Base-by-base conservation (phyloP, 495 filamentous ascomycete genomes). In the Lasiosphaeriaceae sp. region DNA sequence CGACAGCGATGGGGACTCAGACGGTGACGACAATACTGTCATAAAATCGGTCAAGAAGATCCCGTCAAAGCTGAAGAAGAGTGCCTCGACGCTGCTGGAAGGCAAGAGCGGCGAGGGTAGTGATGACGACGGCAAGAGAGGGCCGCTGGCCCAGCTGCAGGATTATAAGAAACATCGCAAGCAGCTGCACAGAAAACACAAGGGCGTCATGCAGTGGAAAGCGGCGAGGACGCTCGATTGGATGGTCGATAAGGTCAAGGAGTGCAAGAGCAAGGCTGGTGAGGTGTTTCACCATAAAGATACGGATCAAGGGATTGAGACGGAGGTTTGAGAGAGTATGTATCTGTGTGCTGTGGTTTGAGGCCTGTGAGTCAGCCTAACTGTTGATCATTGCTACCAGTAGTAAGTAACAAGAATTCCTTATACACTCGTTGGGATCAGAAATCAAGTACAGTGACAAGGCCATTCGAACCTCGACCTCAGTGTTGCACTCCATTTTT, bases 181-280 rank as follows among this genome's bases (percentile, higher is more conserved):
- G 60, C 72, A 80, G 46, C 75, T 86, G 58, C 82, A 85, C 63
- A 69, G 86, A 47, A 84, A 82, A 63, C 84, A 88, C 60, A 68
- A 83, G 22, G 86, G 85, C 1, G 57, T 87, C 52, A 87, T 87
- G 85, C 86, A 88, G 66, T 89, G 85, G 83, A 83, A 81, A 65
- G 80, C 83, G 21, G 82, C 81, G 52, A 62, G 85, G 61, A 79
- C 82, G 61, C 69, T 79, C 55, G 79, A 81, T 60, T 86, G 86
- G 61, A 75, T 83, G 22, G 80, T 79, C 46, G 80, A 82, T 45
- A 78, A 87, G 65, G 67, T 78, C 3, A 80, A 75, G 55, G 67
- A 82, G 53, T 76, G 79, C 1, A 75, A 81, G 52, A 74, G 75
- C 50, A 84, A 77, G 58, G 58, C 88, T 44, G 77, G 70, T 50